Base-by-base conservation (phyloP, 805 yeast genomes). In the Schwanniomyces yamadae region DNA sequence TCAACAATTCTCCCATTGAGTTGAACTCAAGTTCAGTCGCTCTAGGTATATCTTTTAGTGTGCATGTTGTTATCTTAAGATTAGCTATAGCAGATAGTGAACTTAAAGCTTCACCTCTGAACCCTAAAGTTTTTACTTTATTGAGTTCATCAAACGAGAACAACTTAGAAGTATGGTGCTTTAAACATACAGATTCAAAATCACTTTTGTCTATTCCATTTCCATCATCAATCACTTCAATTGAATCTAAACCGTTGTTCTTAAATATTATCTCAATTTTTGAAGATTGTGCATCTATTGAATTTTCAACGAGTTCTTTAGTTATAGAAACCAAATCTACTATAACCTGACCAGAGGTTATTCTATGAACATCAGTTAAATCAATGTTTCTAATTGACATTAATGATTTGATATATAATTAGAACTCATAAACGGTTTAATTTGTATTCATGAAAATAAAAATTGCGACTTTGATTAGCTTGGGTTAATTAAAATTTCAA, bases 271-370 rank as follows among this genome's bases (percentile, higher is more conserved):
- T 63, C 32, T 87, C 95, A 20, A 93, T 69, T 34, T 75, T 76
- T 0, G 75, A 68, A 7, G 93, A 75, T 15, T 71, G 58, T 0
- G 97, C 93, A 61, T 93, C 99, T 5, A 91, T 63, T 20, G 93
- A 66, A 55, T 91, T 91, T 50, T 91, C 99, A 2, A 93, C 70
- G 1, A 90, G 62, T 55, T 91, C 99, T 54, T 91, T 91, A 20
- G 84, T 80, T 0, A 86, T 84, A 0, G 91, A 78, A 0, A 77
- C 68, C 28, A 93, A 60, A 48, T 86, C 95, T 4, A 81, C 75
- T 9, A 93, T 84, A 10, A 93, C 98, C 57, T 93, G 99, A 0
- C 96, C 96, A 0, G 97, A 87, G 0, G 96, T 88, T 39, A 91
- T 78, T 40, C 73, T 69, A 45, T 84, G 86, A 5, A 89, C 71